A percentile compares a stretch with the other conserved stretches of the same genome.
Evolutionary conservation across 192 early-diverging fungal genomes (phyloP).

Genomic region (Umbelopsis sp.): DNA sequence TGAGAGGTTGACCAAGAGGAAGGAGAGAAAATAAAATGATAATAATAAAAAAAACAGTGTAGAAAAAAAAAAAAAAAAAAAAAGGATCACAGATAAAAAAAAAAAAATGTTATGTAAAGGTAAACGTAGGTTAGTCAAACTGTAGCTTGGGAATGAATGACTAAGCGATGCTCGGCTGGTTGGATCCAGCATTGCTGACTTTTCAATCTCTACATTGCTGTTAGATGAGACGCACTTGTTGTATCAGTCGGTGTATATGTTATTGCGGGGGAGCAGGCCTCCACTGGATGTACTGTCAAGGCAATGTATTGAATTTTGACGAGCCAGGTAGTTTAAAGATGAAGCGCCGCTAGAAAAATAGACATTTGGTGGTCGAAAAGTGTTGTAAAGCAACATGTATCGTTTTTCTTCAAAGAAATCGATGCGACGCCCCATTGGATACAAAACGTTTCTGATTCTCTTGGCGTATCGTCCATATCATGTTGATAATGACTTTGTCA

Average conservation of each 20-base stretch:
- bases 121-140: no score
- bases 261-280: no score
- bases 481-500: neutral
- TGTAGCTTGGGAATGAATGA: neutral
- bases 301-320: neutral
- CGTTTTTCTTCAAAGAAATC: no score
- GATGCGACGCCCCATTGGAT: no score
- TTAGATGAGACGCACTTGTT: neutral
- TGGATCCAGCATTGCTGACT: neutral
- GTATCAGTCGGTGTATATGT: no score
- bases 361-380: neutral
- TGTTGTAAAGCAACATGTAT: neutral
- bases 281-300: no score
- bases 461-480: no score
- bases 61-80: conserved; percentile 5
- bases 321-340: neutral
- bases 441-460: no score
- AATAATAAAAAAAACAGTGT: neutral
- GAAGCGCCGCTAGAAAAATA: conserved; percentile 12
- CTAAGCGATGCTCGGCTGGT: neutral
- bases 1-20: neutral
- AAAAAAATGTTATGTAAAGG: no score
- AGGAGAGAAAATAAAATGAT: neutral
- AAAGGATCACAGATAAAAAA: neutral
- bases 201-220: neutral